Conservation (phyloP, 1,139 yeast genomes). For the Candida tropicalis region DNA sequence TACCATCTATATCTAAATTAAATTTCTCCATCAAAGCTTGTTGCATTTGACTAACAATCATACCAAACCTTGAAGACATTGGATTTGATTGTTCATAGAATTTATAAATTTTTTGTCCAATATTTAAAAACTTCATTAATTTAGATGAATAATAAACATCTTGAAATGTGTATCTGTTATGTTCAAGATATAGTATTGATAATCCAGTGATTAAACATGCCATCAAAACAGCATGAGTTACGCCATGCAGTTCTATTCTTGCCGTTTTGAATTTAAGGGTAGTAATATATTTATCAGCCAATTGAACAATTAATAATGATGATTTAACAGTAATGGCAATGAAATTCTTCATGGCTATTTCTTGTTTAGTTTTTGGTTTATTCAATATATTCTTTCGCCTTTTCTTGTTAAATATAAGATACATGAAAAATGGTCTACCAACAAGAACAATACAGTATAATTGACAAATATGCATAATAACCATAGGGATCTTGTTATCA, state of each 20-base stretch:
- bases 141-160: constrained; percentile 13
- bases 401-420: constrained; percentile 12
- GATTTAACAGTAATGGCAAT: constrained; percentile 19
- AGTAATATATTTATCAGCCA: constrained; percentile 17
- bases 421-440: constrained; percentile 48
- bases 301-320: constrained; percentile 19
- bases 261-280: constrained; percentile 12
- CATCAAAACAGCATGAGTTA: constrained; percentile 16
- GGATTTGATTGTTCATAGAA: constrained; percentile 15
- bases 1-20: constrained; percentile 15
- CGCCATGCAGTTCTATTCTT: constrained; percentile 18
- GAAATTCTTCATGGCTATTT: constrained; percentile 17
- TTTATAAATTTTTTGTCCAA: constrained; percentile 14
- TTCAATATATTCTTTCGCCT: constrained; percentile 7
- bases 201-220: constrained; percentile 18
- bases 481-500: constrained; percentile 22
- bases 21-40: constrained; percentile 15
- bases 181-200: constrained; percentile 17
- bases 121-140: constrained; percentile 16
- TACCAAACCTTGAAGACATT: constrained; percentile 15
- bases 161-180: constrained; percentile 10
- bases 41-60: constrained; percentile 16
- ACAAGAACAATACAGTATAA: constrained; percentile 41
- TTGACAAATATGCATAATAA: constrained; percentile 40
- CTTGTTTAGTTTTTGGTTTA: constrained; percentile 15